Percentiles rank a stretch among this genome's conserved stretches.
Conservation (phyloP, 148 eudicot genomes). For the Rhododendron williamsianum region DNA sequence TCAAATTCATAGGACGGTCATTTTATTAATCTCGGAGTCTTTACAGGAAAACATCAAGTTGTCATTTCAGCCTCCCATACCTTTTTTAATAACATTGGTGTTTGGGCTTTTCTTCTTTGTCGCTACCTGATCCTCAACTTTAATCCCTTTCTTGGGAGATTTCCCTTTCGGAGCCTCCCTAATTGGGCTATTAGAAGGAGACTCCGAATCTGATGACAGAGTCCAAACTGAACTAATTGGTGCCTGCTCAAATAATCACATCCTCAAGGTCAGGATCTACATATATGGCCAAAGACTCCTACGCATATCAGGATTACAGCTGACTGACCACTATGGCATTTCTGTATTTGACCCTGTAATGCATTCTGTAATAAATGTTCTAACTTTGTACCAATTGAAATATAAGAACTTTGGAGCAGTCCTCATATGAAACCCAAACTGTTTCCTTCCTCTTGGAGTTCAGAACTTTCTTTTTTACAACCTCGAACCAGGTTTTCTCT, state of each 20-base stretch:
- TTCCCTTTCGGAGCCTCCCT: conserved; percentile 31
- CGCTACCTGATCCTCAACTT: conserved; percentile 29
- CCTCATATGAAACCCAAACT: background rate
- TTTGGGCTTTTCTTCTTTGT: conserved; percentile 28
- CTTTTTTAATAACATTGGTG: conserved; percentile 25
- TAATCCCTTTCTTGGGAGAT: conserved; percentile 43
- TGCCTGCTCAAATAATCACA: conserved; percentile 34
- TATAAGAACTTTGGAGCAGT: background rate
- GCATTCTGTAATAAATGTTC: background rate
- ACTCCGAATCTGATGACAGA: conserved; percentile 77
- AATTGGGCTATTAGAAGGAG: conserved; percentile 30
- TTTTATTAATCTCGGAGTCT: background rate
- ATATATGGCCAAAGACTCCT: background rate
- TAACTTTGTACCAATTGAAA: background rate
- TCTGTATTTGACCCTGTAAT: background rate
- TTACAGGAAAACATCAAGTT: background rate
- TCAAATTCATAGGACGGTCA: background rate
- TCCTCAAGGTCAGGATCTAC: background rate
- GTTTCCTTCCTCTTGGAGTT: background rate
- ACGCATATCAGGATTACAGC: background rate
- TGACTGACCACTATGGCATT: background rate
- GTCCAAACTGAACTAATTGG: conserved; percentile 46
- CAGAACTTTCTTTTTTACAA: background rate
- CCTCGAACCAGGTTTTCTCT: background rate
- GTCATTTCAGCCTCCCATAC: conserved; percentile 2